phyloP scores from a whole-genome alignment of 2,329 filamentous ascomycete genomes.

The Nemania serpens region DNA sequence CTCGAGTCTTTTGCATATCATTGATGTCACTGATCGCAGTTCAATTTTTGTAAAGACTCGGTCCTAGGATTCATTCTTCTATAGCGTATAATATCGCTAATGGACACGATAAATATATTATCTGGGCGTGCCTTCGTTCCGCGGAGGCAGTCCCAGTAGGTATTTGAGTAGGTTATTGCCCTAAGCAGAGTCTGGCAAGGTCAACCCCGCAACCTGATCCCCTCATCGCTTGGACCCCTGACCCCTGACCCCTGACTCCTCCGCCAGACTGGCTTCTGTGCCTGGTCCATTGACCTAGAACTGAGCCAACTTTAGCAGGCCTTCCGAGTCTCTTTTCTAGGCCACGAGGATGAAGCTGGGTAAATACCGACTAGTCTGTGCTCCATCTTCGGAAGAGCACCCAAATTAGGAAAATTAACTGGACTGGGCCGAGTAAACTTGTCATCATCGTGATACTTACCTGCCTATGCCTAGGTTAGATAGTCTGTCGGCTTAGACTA shows the following conservation, averaged over 20 bases:
- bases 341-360: constrained; percentile 3
- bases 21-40: no score
- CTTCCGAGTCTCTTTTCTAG: constrained; percentile 12
- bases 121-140: no score
- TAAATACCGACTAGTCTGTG: constrained; percentile 2
- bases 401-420: constrained; percentile 10
- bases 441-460: constrained; percentile 13
- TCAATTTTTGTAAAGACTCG: no score
- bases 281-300: constrained; percentile 9
- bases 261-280: constrained; percentile 9
- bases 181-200: not conserved
- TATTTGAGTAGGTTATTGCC: no score
- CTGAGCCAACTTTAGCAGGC: constrained; percentile 1
- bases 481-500: constrained; percentile 15
- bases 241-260: constrained; percentile 22
- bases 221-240: constrained; percentile 11
- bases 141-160: no score
- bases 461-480: not conserved
- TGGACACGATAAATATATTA: no score
- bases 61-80: no score
- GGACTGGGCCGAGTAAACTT: constrained; percentile 20
- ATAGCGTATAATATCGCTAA: no score
- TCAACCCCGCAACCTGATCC: constrained; percentile 29
- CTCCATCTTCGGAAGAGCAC: constrained; percentile 14
- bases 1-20: no score